These are phyloP conservation scores for Boletus smithii DNA, from an alignment of 1,284 basidiomycete genomes.

Conservation along the genomic window DNA sequence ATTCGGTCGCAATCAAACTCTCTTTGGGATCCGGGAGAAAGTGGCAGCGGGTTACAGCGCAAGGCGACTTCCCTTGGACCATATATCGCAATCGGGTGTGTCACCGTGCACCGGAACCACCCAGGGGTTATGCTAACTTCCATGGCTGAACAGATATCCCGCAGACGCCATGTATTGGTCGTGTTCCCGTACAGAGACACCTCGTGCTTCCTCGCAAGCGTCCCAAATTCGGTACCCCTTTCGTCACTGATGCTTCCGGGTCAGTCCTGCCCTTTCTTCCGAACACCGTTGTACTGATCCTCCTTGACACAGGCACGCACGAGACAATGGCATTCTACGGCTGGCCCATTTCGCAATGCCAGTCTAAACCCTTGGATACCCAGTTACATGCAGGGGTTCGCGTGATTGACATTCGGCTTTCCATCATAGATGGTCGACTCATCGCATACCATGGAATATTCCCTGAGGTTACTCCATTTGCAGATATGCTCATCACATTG, in stretches of 20 bases:
- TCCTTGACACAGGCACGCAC: slow-evolving; percentile 52
- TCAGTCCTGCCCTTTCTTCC: slow-evolving; percentile 30
- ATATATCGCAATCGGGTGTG: slow-evolving; percentile 53
- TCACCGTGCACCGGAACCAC: not conserved
- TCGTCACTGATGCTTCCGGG: slow-evolving; percentile 76
- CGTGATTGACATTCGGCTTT: slow-evolving; percentile 76
- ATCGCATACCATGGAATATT: slow-evolving; percentile 79
- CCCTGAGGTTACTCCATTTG: slow-evolving; percentile 67
- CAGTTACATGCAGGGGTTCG: slow-evolving; percentile 73
- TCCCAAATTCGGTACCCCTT: slow-evolving; percentile 64
- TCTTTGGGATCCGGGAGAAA: slow-evolving; percentile 28
- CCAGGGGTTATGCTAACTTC: slow-evolving; percentile 8
- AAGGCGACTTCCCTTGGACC: slow-evolving; percentile 51
- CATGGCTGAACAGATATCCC: slow-evolving; percentile 34
- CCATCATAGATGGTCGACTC: slow-evolving; percentile 59
- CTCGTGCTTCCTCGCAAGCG: slow-evolving; percentile 58
- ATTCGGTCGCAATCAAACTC: slow-evolving; percentile 27
- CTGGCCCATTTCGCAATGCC: slow-evolving; percentile 77
- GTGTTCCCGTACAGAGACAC: slow-evolving; percentile 57
- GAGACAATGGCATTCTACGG: slow-evolving; percentile 79
- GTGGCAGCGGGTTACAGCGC: slow-evolving; percentile 46
- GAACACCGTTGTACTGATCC: not conserved
- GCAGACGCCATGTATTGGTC: slow-evolving; percentile 43
- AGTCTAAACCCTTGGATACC: slow-evolving; percentile 48
- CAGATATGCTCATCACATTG: slow-evolving; percentile 56